phyloP scores from a whole-genome alignment of 352 stramenopile species.

The Pythium volutum region DNA sequence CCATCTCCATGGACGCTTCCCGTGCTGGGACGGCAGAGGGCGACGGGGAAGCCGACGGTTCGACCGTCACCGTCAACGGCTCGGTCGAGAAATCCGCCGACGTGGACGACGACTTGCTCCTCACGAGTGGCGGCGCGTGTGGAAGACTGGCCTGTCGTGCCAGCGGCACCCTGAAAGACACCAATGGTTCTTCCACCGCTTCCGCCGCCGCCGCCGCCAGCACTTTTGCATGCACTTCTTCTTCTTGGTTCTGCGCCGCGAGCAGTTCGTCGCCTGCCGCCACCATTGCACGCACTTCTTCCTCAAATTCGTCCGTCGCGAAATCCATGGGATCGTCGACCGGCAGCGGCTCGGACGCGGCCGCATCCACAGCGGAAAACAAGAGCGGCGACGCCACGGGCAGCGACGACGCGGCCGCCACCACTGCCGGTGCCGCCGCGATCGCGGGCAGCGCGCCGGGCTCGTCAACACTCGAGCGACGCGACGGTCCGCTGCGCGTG shows the following conservation, averaged over 20 bases:
- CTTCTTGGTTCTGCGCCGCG: background rate
- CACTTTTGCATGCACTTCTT: too few species aligned
- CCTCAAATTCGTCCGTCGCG: conserved; percentile 8
- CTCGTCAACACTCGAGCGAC: conserved; percentile 17
- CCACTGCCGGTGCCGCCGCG: background rate
- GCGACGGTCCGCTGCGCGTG: conserved; percentile 5
- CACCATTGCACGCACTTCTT: background rate
- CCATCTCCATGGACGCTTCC: too few species aligned
- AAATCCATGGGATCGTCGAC: conserved; percentile 1
- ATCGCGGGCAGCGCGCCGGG: background rate
- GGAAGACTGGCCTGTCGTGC: too few species aligned
- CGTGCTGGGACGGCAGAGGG: too few species aligned
- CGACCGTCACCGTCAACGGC: too few species aligned
- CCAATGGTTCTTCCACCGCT: too few species aligned
- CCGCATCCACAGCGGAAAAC: conserved; percentile 16
- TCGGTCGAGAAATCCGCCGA: too few species aligned
- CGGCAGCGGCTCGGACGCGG: background rate
- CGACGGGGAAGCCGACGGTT: too few species aligned
- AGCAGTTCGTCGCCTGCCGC: background rate
- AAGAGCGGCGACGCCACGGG: conserved; percentile 17
- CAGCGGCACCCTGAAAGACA: too few species aligned
- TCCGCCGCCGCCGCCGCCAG: too few species aligned
- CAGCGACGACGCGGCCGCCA: background rate
- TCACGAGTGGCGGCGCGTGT: too few species aligned
- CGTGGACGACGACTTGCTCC: too few species aligned